Conservation (phyloP, 2,329 filamentous ascomycete genomes). For the Phaeosphaeria sp. region DNA sequence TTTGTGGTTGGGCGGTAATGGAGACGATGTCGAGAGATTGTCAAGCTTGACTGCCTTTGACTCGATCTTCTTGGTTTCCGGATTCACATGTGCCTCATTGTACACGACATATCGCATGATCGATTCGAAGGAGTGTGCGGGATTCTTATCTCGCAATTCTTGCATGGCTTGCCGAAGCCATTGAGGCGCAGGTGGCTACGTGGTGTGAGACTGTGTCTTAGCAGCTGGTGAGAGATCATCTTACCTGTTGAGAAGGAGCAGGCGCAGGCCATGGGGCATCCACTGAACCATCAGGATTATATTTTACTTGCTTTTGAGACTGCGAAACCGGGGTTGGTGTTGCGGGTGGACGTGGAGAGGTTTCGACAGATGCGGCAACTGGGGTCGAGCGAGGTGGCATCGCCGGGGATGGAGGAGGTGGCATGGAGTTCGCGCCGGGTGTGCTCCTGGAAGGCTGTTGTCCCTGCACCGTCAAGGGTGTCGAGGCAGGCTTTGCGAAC, state of each 20-base stretch:
- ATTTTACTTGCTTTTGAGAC: conserved; percentile 42
- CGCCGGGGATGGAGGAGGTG: conserved; percentile 58
- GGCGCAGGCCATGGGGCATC: conserved; percentile 68
- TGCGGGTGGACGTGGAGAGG: conserved; percentile 39
- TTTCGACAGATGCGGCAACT: conserved; percentile 29
- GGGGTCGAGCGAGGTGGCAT: conserved; percentile 45
- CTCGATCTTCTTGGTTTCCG: conserved; percentile 63
- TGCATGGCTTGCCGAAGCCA: conserved; percentile 83
- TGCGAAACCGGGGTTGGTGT: conserved; percentile 47
- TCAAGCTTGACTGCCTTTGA: conserved; percentile 61
- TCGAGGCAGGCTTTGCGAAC: conserved; percentile 51
- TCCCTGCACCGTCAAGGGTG: conserved; percentile 54
- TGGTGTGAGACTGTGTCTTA: conserved; percentile 20
- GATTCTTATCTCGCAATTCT: conserved; percentile 73
- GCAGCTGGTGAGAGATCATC: conserved; percentile 31
- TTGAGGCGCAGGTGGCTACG: conserved; percentile 79
- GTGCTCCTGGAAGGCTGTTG: conserved; percentile 58
- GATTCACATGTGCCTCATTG: conserved; percentile 58
- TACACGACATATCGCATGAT: conserved; percentile 90
- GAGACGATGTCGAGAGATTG: conserved; percentile 55
- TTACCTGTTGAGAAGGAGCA: conserved; percentile 69
- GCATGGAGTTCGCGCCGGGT: conserved; percentile 63
- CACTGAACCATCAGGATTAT: conserved; percentile 63
- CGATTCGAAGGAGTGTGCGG: conserved; percentile 83
- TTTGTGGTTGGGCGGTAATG: conserved; percentile 69